These are phyloP conservation scores for Ganoderma sinense DNA, from an alignment of 1,284 basidiomycete species.

Conservation along the genomic window DNA sequence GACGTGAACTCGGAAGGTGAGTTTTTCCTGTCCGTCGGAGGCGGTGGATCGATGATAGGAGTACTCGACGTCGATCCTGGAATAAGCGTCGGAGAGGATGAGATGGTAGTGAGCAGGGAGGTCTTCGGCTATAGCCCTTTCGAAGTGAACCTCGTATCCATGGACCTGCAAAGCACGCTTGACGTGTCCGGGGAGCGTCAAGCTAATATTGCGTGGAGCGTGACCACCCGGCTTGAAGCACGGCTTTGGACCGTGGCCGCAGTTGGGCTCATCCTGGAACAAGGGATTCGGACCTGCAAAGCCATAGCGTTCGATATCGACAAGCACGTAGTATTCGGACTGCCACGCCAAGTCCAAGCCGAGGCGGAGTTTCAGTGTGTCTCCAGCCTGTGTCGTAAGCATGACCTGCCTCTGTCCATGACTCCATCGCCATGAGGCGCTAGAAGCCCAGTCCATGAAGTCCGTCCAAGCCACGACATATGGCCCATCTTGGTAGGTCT, in stretches of 20 bases:
- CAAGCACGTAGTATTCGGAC: background rate
- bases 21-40: background rate
- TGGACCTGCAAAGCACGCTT: background rate
- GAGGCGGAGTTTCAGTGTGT: background rate
- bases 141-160: background rate
- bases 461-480: background rate
- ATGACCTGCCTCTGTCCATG: background rate
- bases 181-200: background rate
- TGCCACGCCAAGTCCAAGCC: background rate
- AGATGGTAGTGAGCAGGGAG: background rate
- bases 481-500: background rate
- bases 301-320: background rate
- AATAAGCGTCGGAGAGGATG: background rate
- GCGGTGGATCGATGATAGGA: background rate
- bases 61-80: background rate
- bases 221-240: background rate
- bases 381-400: background rate
- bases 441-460: background rate
- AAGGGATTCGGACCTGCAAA: background rate
- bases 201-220: background rate
- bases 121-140: background rate
- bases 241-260: background rate
- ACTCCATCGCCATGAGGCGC: background rate
- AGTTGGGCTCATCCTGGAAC: no score
- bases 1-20: background rate